Conservation (phyloP, 768 basidiomycete genomes). For the Termitomyces eurrhizus region DNA sequence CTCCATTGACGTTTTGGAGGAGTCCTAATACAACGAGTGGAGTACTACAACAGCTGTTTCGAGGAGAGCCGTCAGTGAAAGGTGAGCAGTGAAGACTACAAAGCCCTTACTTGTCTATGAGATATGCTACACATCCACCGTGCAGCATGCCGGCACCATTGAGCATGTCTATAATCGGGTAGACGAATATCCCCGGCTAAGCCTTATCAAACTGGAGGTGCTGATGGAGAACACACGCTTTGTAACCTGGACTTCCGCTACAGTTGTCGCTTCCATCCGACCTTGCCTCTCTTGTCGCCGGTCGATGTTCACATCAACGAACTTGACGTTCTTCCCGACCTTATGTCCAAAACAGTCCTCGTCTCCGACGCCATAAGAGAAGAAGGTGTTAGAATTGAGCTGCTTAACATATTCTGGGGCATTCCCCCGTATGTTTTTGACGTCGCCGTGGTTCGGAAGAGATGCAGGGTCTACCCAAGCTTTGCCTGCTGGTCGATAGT, state of each 20-base stretch:
- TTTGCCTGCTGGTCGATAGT: constrained; percentile 25
- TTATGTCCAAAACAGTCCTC: constrained; percentile 58
- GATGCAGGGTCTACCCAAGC: constrained; percentile 65
- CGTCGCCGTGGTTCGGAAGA: constrained; percentile 56
- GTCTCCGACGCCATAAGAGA: constrained; percentile 66
- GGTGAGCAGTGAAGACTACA: neutral
- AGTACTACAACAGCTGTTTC: constrained; percentile 56
- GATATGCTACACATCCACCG: constrained; percentile 70
- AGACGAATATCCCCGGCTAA: neutral
- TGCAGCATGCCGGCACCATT: constrained; percentile 76
- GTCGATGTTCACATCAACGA: constrained; percentile 55
- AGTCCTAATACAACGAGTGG: constrained; percentile 67
- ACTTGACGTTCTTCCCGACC: constrained; percentile 56
- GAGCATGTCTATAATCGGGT: constrained; percentile 50
- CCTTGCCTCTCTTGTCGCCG: constrained; percentile 43
- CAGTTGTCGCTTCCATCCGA: constrained; percentile 54
- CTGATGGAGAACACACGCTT: constrained; percentile 42
- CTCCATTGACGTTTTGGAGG: constrained; percentile 57
- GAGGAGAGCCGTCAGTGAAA: constrained; percentile 2
- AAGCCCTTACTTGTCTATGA: constrained; percentile 66
- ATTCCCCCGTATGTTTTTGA: constrained; percentile 57
- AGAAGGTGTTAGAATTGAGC: constrained; percentile 63
- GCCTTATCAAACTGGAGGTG: constrained; percentile 5
- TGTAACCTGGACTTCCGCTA: constrained; percentile 58
- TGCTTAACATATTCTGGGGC: constrained; percentile 61